Evolutionary conservation across 176 grass and related monocot species (phyloP).

Genomic region (Carex cristatella): DNA sequence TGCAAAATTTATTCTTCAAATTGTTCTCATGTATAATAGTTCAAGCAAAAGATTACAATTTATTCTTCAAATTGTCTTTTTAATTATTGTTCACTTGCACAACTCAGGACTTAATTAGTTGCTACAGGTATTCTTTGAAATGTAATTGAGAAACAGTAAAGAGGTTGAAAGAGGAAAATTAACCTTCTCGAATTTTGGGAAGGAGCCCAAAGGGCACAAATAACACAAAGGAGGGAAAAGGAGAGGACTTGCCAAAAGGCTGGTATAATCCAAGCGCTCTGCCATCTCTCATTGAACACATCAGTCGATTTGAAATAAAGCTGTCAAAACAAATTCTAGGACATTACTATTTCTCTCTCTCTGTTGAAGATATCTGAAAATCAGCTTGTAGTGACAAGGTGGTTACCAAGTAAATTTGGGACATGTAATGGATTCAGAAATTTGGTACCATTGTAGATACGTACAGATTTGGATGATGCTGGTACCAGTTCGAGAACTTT

Average conservation of each 20-base stretch:
- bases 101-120: neutral
- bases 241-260: constrained; percentile 96
- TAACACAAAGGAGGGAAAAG: constrained; percentile 92
- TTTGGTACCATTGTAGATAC: neutral
- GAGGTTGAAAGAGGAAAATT: constrained; percentile 16
- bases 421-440: neutral
- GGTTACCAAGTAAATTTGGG: neutral
- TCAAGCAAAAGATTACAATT: neutral
- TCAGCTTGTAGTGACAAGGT: neutral
- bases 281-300: constrained; percentile 91
- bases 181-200: constrained; percentile 91
- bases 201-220: constrained; percentile 85
- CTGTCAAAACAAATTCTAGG: constrained; percentile 38
- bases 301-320: constrained; percentile 97
- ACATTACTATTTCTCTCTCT: constrained; percentile 3
- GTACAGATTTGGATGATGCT: neutral
- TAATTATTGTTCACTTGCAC: neutral
- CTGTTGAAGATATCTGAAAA: neutral
- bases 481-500: neutral
- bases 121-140: neutral
- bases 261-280: constrained; percentile 92
- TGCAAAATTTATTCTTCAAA: constrained; percentile 7
- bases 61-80: neutral
- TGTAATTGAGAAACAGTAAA: constrained; percentile 16
- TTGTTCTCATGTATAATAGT: neutral